These are phyloP conservation scores for Fusarium foetens DNA, from an alignment of 2,329 filamentous ascomycete genomes.

Conservation along the genomic window DNA sequence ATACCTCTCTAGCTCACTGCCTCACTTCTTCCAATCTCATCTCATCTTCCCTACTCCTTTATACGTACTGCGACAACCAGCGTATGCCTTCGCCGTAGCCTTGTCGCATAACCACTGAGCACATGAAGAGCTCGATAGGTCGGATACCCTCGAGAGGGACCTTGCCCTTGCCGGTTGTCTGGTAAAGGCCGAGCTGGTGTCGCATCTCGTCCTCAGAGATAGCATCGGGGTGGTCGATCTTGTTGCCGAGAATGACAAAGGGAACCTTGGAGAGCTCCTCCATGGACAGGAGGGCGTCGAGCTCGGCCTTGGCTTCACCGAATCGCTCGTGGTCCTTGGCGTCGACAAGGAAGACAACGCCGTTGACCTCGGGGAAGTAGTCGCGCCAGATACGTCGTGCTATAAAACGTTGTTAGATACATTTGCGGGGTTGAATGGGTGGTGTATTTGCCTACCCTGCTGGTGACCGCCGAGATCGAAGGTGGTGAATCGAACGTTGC, in stretches of 20 bases:
- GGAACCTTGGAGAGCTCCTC: constrained; percentile 96
- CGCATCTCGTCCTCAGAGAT: constrained; percentile 95
- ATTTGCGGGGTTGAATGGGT: background rate
- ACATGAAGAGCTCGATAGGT: constrained; percentile 99
- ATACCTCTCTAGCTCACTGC: constrained; percentile 29
- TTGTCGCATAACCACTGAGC: constrained; percentile 97
- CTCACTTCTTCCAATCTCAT: constrained; percentile 5
- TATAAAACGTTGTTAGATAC: constrained; percentile 49
- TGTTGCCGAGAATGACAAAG: constrained; percentile 97
- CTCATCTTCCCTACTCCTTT: constrained; percentile 49
- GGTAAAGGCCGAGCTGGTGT: constrained; percentile 91
- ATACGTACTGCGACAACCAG: constrained; percentile 94
- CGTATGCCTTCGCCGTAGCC: constrained; percentile 91
- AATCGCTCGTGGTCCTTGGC: constrained; percentile 97
- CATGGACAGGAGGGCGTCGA: constrained; percentile 95
- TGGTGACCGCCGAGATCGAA: constrained; percentile 95
- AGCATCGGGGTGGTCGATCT: constrained; percentile 98
- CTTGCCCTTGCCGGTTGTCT: constrained; percentile 97
- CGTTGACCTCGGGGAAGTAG: constrained; percentile 95
- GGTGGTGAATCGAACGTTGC: constrained; percentile 93
- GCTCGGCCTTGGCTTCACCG: constrained; percentile 92
- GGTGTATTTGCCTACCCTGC: constrained; percentile 69
- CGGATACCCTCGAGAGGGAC: constrained; percentile 90
- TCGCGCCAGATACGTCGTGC: constrained; percentile 95
- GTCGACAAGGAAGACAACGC: constrained; percentile 97